Evolutionary conservation across 495 filamentous ascomycete genomes (phyloP).

Genomic region (Penicillium robsamsonii): DNA sequence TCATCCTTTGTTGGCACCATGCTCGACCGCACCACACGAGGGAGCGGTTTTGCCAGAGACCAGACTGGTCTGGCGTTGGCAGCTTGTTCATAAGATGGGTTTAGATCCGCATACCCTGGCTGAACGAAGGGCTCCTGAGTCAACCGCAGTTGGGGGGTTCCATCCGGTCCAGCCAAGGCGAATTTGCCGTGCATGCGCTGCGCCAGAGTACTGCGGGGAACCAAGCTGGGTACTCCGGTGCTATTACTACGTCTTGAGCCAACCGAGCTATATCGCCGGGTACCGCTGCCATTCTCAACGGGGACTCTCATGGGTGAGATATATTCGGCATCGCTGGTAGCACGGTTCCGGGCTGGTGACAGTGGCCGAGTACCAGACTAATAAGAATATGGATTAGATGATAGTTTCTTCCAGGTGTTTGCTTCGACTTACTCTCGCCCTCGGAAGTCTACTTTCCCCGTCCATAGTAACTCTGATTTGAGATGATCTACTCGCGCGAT

Average conservation of each 20-base stretch:
- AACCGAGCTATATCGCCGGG: slow-evolving; percentile 26
- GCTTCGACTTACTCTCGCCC: slow-evolving; percentile 4
- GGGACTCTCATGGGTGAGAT: slow-evolving; percentile 19
- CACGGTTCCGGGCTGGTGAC: slow-evolving; percentile 7
- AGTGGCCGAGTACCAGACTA: slow-evolving; percentile 1
- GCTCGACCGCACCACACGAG: slow-evolving; percentile 44
- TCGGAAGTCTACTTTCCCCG: neutral
- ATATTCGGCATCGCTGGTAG: slow-evolving; percentile 10
- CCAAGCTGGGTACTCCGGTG: slow-evolving; percentile 26
- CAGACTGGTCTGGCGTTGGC: slow-evolving; percentile 46
- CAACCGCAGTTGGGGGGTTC: slow-evolving; percentile 32
- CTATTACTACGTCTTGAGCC: slow-evolving; percentile 21
- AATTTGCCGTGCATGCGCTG: slow-evolving; percentile 36
- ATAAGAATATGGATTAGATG: neutral
- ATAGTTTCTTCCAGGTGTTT: neutral
- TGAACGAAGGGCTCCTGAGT: slow-evolving; percentile 45
- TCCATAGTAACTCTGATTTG: neutral
- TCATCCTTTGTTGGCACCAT: slow-evolving; percentile 46
- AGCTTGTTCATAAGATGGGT: slow-evolving; percentile 45
- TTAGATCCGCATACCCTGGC: slow-evolving; percentile 43
- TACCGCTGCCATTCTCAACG: slow-evolving; percentile 5
- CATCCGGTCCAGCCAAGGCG: slow-evolving; percentile 39
- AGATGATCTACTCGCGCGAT: neutral
- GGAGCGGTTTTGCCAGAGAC: slow-evolving; percentile 50
- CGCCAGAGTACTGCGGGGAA: slow-evolving; percentile 31